Percentiles rank a stretch among this genome's conserved stretches.
Conservation (phyloP, 2,329 filamentous ascomycete genomes). For the Pseudogymnoascus sp. region DNA sequence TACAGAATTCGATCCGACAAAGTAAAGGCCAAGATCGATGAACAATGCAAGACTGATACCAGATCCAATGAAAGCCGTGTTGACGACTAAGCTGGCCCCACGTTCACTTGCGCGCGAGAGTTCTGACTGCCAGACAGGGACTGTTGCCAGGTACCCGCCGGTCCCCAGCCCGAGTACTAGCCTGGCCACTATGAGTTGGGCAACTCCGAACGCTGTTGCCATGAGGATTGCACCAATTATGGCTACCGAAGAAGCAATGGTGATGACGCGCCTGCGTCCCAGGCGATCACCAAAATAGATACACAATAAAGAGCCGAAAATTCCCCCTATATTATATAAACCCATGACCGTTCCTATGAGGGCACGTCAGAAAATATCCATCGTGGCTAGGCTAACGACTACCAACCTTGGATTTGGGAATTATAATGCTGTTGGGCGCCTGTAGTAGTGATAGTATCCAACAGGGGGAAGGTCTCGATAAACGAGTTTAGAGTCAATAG, state of each 20-base stretch:
- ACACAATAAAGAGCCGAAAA: conserved; percentile 30
- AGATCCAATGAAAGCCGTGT: conserved; percentile 44
- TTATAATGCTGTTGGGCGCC: neutral
- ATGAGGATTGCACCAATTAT: conserved; percentile 43
- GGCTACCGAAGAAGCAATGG: conserved; percentile 47
- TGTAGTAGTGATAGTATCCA: conserved; percentile 26
- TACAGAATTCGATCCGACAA: conserved; percentile 37
- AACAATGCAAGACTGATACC: conserved; percentile 50
- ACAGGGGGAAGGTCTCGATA: conserved; percentile 29
- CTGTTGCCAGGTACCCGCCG: conserved; percentile 34
- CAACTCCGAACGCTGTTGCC: conserved; percentile 33
- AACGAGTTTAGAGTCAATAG: conserved; percentile 16
- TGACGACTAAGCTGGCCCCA: conserved; percentile 48
- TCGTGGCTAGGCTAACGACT: neutral
- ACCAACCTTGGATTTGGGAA: neutral
- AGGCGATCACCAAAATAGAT: conserved; percentile 38
- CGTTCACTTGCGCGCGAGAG: conserved; percentile 45
- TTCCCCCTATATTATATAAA: conserved; percentile 31
- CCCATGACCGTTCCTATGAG: conserved; percentile 29
- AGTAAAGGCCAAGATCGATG: conserved; percentile 44
- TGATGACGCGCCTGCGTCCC: conserved; percentile 47
- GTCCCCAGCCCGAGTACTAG: conserved; percentile 41
- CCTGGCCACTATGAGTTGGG: conserved; percentile 44
- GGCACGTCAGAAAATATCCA: neutral
- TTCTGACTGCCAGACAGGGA: conserved; percentile 52